Evolutionary conservation across 225 moss, liverwort and hornwort genomes (phyloP), one percentile per base, ranked within the genome.

Genomic region (Bryoerythrophyllum caledonicum): DNA sequence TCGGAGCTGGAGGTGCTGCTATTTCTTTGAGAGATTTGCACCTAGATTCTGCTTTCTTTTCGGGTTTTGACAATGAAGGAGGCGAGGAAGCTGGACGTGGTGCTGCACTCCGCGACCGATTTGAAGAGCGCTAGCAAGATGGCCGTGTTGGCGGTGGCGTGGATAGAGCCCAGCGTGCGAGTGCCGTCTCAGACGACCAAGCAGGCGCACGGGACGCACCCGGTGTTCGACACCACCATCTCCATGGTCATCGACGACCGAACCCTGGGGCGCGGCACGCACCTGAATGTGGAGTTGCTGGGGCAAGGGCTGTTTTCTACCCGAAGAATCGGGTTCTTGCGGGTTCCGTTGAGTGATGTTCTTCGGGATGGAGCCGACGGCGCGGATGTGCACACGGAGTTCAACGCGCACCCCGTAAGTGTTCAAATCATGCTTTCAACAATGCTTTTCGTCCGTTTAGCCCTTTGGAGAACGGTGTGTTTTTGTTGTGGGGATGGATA

Each of bases 131-230:
- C 72, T 1, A 73, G 57, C 19, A 83, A 49, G 81, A 82, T 64
- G 71, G 26, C 77, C 2, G 82, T 84, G 25, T 78, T 68, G 15
- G 84, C 72, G 4, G 87, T 84, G 53, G 87, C 82, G 17, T 87
- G 87, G 87, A 74, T 87, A 35, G 84, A 84, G 55, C 84, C 87
- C 1, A 84, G 74, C 61, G 80, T 87, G 52, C 20, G 87, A 19
- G 84, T 87, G 59, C 80, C 82, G 2, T 82, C 84, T 2, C 82
- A 75, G 0, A 41, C 16, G 11, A 71, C 71, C 8, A 87, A 80
- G 48, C 48, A 49, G 67, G 74, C 71, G 11, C 79, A 73, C 1
- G 87, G 84, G 10, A 21, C 41, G 4, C 68, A 80, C 54, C 84
- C 84, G 0, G 82, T 84, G 54, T 84, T 82, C 21, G 68, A 80